These are phyloP conservation scores for Vanrija sp. DNA, from an alignment of 1,284 basidiomycete species.

Conservation along the genomic window DNA sequence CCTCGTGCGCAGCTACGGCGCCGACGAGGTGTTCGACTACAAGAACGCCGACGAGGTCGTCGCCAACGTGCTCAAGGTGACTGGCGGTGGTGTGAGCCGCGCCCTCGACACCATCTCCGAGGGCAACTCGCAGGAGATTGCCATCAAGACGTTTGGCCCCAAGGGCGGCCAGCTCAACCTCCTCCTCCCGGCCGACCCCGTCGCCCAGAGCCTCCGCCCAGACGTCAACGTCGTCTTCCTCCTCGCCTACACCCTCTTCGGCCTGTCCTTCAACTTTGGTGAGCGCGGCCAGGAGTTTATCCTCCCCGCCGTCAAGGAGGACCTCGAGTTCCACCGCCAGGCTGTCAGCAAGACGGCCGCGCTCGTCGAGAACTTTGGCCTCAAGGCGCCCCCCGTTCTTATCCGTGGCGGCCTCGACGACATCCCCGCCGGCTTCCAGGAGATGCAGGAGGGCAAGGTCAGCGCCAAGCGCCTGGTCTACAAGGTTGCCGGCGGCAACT, in stretches of 20 bases:
- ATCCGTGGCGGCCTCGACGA: constrained; percentile 27
- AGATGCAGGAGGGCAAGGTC: constrained; percentile 22
- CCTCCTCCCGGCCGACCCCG: constrained; percentile 21
- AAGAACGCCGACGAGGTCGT: constrained; percentile 23
- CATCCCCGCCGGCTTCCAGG: constrained; percentile 24
- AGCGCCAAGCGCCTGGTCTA: constrained; percentile 13
- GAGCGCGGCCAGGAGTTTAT: constrained; percentile 15
- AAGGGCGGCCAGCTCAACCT: constrained; percentile 28
- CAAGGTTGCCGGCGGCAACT: constrained; percentile 3
- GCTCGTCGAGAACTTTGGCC: constrained; percentile 19
- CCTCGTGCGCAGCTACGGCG: constrained; percentile 51
- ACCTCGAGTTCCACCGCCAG: constrained; percentile 27
- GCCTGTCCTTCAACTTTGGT: constrained; percentile 33
- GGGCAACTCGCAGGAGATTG: constrained; percentile 24
- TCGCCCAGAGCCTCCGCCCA: constrained; percentile 17
- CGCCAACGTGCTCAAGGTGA: constrained; percentile 29
- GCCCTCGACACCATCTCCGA: constrained; percentile 41
- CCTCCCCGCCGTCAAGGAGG: constrained; percentile 20
- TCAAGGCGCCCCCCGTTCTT: constrained; percentile 32
- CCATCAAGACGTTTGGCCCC: constrained; percentile 26
- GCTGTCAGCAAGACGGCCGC: constrained; percentile 21
- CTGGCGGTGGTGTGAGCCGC: constrained; percentile 28
- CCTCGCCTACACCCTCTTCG: constrained; percentile 37
- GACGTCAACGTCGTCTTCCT: constrained; percentile 30
- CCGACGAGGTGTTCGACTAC: constrained; percentile 43